A percentile compares a stretch with the other conserved stretches of the same genome.
Conservation (phyloP, 768 basidiomycete genomes). For the Amanita molliuscula region DNA sequence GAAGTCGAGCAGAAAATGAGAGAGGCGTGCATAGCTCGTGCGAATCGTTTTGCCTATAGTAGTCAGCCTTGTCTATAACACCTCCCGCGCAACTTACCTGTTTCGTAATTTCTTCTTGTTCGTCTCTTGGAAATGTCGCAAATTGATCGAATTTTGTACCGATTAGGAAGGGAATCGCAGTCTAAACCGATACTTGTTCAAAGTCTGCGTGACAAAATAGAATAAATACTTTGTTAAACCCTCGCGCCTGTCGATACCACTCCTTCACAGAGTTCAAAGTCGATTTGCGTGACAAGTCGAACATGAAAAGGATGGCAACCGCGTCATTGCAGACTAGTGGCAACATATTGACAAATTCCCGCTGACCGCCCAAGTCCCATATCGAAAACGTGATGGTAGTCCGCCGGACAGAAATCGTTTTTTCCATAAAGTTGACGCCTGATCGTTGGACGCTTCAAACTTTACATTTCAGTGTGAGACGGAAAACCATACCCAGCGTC, state of each 20-base stretch:
- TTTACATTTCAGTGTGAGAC: slow-evolving; percentile 3
- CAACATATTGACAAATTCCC: slow-evolving; percentile 99
- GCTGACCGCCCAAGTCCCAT: slow-evolving; percentile 96
- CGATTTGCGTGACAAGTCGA: slow-evolving; percentile 94
- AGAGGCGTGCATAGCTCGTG: slow-evolving; percentile 99
- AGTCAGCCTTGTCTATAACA: slow-evolving; percentile 6
- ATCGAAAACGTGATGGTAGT: slow-evolving; percentile 99
- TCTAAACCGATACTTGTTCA: slow-evolving; percentile 36
- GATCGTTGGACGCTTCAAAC: background rate
- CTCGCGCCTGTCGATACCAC: slow-evolving; percentile 98
- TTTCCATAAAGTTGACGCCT: slow-evolving; percentile 99
- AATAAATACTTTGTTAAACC: slow-evolving; percentile 87
- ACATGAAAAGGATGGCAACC: slow-evolving; percentile 99
- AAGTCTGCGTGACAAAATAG: background rate
- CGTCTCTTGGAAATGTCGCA: slow-evolving; percentile 89
- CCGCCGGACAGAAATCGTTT: slow-evolving; percentile 95
- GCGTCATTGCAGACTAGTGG: slow-evolving; percentile 98
- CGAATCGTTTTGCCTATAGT: slow-evolving; percentile 87
- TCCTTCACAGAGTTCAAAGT: slow-evolving; percentile 98
- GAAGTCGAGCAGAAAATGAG: slow-evolving; percentile 98
- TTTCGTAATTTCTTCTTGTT: slow-evolving; percentile 99
- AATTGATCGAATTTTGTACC: slow-evolving; percentile 99
- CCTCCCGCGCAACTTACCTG: slow-evolving; percentile 43
- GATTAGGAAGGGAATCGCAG: slow-evolving; percentile 96
- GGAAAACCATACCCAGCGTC: slow-evolving; percentile 69